Evolutionary conservation across 352 stramenopile genomes (phyloP).

Genomic region (Phytopythium ostracodes): DNA sequence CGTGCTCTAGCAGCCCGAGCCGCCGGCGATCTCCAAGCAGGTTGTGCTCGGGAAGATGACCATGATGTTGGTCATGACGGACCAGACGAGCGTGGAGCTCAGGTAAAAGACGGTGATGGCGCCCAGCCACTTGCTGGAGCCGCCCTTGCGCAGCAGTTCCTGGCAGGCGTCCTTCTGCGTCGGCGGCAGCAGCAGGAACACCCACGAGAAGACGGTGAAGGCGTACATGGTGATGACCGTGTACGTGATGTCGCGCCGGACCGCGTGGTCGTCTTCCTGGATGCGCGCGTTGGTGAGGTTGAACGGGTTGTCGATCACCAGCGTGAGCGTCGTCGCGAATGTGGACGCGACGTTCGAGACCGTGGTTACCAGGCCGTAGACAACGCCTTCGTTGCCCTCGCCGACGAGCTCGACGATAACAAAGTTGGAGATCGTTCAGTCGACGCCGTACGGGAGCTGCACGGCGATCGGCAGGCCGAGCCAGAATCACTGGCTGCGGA

Average conservation of each 20-base stretch:
- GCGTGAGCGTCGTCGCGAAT: slow-evolving; percentile 30
- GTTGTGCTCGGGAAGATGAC: too few species aligned
- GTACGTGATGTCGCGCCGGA: slow-evolving; percentile 10
- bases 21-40: too few species aligned
- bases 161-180: slow-evolving; percentile 28
- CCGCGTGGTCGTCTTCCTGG: slow-evolving; percentile 3
- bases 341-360: slow-evolving; percentile 27
- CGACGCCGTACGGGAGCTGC: slow-evolving; percentile 25
- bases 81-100: too few species aligned
- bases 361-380: slow-evolving; percentile 41
- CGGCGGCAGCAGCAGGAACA: slow-evolving; percentile 23
- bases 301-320: slow-evolving; percentile 18
- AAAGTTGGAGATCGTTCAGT: slow-evolving; percentile 24
- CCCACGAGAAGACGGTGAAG: slow-evolving; percentile 14
- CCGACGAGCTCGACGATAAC: slow-evolving; percentile 35
- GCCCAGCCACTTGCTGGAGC: too few species aligned
- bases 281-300: slow-evolving; percentile 23
- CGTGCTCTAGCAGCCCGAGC: too few species aligned
- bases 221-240: slow-evolving; percentile 9
- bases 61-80: too few species aligned
- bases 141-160: slow-evolving; percentile 20
- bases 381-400: slow-evolving; percentile 31
- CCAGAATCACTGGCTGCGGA: too few species aligned
- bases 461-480: slow-evolving; percentile 11
- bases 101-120: too few species aligned